Evolutionary conservation across 176 grass and related monocot species (phyloP).

Genomic region (Carex cristatella): DNA sequence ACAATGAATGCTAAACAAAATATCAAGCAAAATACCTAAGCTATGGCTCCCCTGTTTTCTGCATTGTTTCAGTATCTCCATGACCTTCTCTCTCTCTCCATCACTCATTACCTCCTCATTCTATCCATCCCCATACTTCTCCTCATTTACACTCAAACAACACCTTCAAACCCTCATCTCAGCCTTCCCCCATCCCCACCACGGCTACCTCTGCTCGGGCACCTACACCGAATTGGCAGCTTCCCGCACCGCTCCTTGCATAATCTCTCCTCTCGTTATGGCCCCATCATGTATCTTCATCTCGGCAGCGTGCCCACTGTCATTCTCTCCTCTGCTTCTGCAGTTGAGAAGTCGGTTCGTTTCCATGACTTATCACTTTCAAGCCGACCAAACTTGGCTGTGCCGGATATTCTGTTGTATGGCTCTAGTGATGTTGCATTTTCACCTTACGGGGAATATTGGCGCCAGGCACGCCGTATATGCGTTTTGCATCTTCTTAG

Average conservation of each 20-base stretch:
- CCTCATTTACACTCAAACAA: slow-evolving; percentile 1
- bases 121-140: background rate
- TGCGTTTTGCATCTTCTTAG: slow-evolving; percentile 38
- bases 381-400: slow-evolving; percentile 17
- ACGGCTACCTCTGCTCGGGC: slow-evolving; percentile 38
- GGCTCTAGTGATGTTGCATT: slow-evolving; percentile 28
- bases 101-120: background rate
- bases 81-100: background rate
- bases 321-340: slow-evolving; percentile 38
- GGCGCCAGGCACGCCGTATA: slow-evolving; percentile 36
- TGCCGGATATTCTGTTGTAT: slow-evolving; percentile 23
- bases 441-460: slow-evolving; percentile 48
- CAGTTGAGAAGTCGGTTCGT: slow-evolving; percentile 31
- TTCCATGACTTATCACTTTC: slow-evolving; percentile 33
- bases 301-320: slow-evolving; percentile 16
- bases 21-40: background rate
- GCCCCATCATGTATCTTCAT: slow-evolving; percentile 25
- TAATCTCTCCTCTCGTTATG: slow-evolving; percentile 1
- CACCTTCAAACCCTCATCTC: background rate
- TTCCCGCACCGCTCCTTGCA: slow-evolving; percentile 33
- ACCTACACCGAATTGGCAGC: slow-evolving; percentile 41
- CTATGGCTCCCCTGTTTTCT: background rate
- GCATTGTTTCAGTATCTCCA: background rate
- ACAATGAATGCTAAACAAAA: background rate
- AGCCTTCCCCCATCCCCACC: slow-evolving; percentile 27